Evolutionary conservation across 2,329 filamentous ascomycete species (phyloP).

Genomic region (Paraconiothyrium brasiliense): DNA sequence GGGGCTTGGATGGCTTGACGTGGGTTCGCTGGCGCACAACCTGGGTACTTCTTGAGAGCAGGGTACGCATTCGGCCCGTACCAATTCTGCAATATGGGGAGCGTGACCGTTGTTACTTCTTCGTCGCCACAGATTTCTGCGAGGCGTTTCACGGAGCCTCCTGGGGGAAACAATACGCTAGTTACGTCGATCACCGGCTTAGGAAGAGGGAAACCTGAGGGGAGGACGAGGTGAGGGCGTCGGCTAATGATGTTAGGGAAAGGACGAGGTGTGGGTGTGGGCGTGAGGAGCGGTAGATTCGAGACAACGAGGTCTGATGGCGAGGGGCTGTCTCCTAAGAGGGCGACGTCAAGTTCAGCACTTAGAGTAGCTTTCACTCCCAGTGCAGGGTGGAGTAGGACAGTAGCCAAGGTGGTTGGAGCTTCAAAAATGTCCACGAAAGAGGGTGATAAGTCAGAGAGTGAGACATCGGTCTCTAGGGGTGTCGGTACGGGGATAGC

Average conservation of each 20-base stretch:
- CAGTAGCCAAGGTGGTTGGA: too few species aligned
- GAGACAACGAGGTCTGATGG: not conserved
- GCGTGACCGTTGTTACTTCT: constrained; percentile 50
- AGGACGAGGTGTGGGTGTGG: constrained; percentile 7
- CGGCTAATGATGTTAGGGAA: constrained; percentile 1
- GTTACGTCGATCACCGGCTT: constrained; percentile 24
- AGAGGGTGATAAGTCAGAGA: not conserved
- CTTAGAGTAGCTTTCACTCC: not conserved
- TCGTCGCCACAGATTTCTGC: constrained; percentile 45
- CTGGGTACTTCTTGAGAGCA: constrained; percentile 44
- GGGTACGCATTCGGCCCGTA: constrained; percentile 45
- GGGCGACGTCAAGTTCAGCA: not conserved
- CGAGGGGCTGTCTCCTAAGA: not conserved
- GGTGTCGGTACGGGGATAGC: not conserved
- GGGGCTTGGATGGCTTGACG: constrained; percentile 47
- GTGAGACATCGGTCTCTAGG: not conserved
- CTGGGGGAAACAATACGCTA: constrained; percentile 16
- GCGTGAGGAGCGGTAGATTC: not conserved
- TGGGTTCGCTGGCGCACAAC: constrained; percentile 42
- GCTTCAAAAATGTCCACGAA: not conserved
- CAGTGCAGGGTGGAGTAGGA: not conserved
- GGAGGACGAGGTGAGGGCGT: not conserved
- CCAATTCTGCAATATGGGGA: constrained; percentile 46
- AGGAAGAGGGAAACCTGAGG: not conserved
- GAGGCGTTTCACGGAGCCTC: constrained; percentile 26